A percentile compares a stretch with the other conserved stretches of the same genome.
Evolutionary conservation across 352 stramenopile species (phyloP).

Genomic region (Globisporangium viniferum): DNA sequence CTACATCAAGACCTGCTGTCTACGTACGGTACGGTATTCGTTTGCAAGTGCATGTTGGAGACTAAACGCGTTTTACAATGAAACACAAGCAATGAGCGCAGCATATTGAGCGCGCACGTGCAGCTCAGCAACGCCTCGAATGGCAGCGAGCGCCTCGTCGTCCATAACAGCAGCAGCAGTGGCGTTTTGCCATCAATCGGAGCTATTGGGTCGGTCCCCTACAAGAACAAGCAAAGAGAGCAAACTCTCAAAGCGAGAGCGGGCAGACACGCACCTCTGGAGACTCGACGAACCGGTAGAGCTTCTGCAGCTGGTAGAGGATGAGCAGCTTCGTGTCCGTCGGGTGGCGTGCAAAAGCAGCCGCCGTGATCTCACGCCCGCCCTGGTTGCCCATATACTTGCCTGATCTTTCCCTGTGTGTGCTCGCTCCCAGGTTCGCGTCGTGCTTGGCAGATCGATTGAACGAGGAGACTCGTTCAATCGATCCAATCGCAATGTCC

Average conservation of each 20-base stretch:
- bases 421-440: background rate
- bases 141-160: background rate
- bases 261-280: constrained; percentile 35
- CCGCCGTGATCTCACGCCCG: constrained; percentile 30
- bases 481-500: too few relatives aligned
- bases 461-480: background rate
- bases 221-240: background rate
- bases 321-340: constrained; percentile 63
- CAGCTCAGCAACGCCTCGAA: too few relatives aligned
- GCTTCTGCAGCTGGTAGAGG: constrained; percentile 58
- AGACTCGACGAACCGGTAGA: constrained; percentile 59
- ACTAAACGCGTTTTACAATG: background rate
- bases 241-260: background rate
- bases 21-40: background rate
- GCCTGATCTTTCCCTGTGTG: background rate
- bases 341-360: constrained; percentile 39
- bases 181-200: too few relatives aligned
- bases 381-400: constrained; percentile 43
- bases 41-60: background rate
- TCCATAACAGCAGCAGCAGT: background rate
- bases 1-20: background rate
- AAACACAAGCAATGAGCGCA: background rate
- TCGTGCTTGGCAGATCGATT: background rate
- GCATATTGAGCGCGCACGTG: too few relatives aligned
- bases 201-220: too few relatives aligned